Conservation (phyloP, 805 yeast genomes). For the Saccharomycopsis javanensis region DNA sequence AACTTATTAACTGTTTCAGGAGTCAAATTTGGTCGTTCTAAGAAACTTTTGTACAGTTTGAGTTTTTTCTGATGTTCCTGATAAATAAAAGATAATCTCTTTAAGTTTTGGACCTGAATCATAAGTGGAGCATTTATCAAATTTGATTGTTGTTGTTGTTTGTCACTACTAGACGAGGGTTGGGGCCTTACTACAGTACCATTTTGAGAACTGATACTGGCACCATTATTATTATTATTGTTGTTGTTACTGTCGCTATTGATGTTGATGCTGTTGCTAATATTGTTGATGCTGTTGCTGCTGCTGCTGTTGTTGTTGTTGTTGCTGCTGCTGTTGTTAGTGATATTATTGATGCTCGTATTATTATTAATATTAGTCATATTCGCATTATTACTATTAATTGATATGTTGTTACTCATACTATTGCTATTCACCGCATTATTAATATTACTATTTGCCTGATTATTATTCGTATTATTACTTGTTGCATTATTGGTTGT, state of each 20-base stretch:
- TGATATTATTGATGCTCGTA: background rate
- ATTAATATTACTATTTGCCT: background rate
- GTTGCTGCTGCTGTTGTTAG: background rate
- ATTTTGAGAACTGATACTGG: background rate
- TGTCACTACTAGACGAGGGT: background rate
- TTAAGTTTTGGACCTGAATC: conserved; percentile 13
- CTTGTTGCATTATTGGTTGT: background rate
- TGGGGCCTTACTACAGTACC: background rate
- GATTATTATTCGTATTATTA: background rate
- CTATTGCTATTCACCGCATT: background rate
- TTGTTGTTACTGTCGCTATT: background rate
- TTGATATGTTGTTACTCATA: background rate
- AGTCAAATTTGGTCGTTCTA: conserved; percentile 24
- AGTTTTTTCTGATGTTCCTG: conserved; percentile 13
- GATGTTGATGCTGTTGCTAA: conserved; percentile 1
- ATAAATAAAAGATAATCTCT: conserved; percentile 6
- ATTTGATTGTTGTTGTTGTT: background rate
- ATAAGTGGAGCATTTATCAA: conserved; percentile 5
- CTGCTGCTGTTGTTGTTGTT: conserved; percentile 5
- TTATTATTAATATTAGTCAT: too few relatives aligned
- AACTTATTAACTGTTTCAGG: conserved; percentile 25
- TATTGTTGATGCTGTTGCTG: background rate
- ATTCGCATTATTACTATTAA: background rate
- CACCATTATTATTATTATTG: conserved; percentile 3
- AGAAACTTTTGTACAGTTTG: conserved; percentile 24